phyloP scores from a whole-genome alignment of 306 rosid genomes.

The Lotus japonicus region DNA sequence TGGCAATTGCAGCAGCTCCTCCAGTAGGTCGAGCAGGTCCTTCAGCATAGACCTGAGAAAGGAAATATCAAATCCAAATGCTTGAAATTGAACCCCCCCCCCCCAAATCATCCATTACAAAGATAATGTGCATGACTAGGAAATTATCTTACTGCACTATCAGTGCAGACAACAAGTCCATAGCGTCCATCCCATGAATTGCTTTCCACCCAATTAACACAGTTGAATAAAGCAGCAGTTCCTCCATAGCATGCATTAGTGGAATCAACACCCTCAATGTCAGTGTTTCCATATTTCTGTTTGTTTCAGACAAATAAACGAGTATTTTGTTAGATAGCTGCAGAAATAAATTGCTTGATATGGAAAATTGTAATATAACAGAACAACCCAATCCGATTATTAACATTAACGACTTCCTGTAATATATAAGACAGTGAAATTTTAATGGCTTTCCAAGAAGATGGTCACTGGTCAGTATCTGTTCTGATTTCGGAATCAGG shows the following conservation, averaged over 20 bases:
- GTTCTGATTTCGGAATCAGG: not conserved
- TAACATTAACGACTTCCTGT: not conserved
- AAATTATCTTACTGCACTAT: conserved; percentile 75
- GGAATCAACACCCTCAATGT: conserved; percentile 94
- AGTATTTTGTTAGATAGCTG: not conserved
- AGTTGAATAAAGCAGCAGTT: conserved; percentile 94
- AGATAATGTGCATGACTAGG: conserved; percentile 9
- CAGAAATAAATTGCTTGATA: not conserved
- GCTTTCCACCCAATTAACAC: conserved; percentile 99
- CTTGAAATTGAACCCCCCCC: not conserved
- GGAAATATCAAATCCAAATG: not conserved
- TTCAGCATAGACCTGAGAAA: conserved; percentile 91
- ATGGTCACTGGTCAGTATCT: not conserved
- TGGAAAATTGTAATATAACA: not conserved
- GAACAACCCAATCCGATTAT: conserved; percentile 7
- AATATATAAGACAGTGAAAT: not conserved
- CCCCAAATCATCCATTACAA: not conserved
- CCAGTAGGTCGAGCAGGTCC: conserved; percentile 99
- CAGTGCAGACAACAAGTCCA: conserved; percentile 96
- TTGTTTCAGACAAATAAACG: conserved; percentile 25
- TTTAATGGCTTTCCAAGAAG: not conserved
- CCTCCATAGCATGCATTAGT: conserved; percentile 99
- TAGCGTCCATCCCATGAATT: conserved; percentile 99
- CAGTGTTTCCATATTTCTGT: conserved; percentile 85
- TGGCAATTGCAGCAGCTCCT: conserved; percentile 98